These are phyloP conservation scores for Paxillus involutus DNA, from an alignment of 768 basidiomycete genomes.

Conservation along the genomic window DNA sequence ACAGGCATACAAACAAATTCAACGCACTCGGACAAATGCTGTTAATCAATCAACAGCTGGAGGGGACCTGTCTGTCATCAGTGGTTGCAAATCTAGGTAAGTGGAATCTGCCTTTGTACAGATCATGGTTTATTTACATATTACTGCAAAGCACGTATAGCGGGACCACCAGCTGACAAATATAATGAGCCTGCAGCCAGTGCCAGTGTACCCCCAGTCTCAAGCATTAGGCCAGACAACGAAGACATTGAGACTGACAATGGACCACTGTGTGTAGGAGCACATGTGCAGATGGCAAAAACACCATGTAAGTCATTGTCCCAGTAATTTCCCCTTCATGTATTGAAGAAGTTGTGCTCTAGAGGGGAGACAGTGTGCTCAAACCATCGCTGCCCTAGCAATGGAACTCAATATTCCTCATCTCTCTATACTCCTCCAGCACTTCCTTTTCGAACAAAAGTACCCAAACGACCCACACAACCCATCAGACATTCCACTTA, in stretches of 20 bases:
- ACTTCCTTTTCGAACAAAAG: neutral
- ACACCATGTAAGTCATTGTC: neutral
- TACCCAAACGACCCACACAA: conserved; percentile 7
- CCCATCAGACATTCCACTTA: conserved; percentile 2
- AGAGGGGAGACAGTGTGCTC: neutral
- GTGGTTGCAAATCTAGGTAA: neutral
- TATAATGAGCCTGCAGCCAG: no score
- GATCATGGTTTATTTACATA: no score
- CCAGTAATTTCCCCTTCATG: neutral
- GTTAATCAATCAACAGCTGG: conserved; percentile 20
- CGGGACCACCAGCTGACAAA: no score
- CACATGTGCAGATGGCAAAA: neutral
- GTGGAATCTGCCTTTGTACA: no score
- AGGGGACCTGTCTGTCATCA: conserved; percentile 16
- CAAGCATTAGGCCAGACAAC: neutral
- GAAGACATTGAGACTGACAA: neutral
- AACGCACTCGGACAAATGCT: conserved; percentile 32
- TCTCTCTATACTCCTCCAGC: neutral
- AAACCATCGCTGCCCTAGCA: neutral
- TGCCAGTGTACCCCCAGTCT: no score
- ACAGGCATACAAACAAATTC: conserved; percentile 23
- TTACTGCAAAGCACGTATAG: no score
- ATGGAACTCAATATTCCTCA: neutral
- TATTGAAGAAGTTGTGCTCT: no score
- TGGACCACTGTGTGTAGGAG: neutral